Conservation (phyloP, 805 yeast species). For the Lachancea waltii region DNA sequence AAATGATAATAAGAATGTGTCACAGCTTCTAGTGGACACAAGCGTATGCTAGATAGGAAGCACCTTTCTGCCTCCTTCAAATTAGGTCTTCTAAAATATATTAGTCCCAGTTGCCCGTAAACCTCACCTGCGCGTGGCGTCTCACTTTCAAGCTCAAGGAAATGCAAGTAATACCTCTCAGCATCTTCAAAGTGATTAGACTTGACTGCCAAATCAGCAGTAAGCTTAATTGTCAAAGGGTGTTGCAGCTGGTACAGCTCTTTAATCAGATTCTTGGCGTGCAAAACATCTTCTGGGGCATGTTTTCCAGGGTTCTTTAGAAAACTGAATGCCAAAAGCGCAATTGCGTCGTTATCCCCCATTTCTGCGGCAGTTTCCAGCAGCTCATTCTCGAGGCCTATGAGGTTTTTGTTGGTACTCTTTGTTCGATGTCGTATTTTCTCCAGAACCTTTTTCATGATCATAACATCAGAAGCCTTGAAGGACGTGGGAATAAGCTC, state of each 20-base stretch:
- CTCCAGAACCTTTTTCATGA: constrained; percentile 59
- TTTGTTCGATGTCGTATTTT: constrained; percentile 56
- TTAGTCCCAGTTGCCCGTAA: constrained; percentile 56
- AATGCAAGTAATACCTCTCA: constrained; percentile 49
- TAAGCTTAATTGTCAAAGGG: constrained; percentile 68
- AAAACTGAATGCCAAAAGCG: constrained; percentile 64
- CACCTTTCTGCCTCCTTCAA: constrained; percentile 46
- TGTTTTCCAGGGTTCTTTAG: constrained; percentile 36
- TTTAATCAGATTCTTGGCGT: constrained; percentile 57
- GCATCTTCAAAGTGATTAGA: constrained; percentile 48
- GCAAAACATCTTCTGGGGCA: constrained; percentile 47
- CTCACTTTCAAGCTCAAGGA: constrained; percentile 49
- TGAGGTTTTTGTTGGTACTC: constrained; percentile 47
- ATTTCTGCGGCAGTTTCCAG: constrained; percentile 79
- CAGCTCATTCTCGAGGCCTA: constrained; percentile 61
- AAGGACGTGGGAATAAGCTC: constrained; percentile 42
- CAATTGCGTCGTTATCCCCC: constrained; percentile 77
- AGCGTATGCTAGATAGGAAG: constrained; percentile 54
- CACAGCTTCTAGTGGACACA: constrained; percentile 59
- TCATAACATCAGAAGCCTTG: constrained; percentile 53
- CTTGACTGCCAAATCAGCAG: constrained; percentile 67
- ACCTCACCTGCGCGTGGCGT: constrained; percentile 66
- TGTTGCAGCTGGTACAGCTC: constrained; percentile 54
- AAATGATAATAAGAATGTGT: constrained; percentile 70
- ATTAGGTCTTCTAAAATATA: constrained; percentile 50